Conservation (phyloP, 257 asterid species). For the Penstemon davidsonii region DNA sequence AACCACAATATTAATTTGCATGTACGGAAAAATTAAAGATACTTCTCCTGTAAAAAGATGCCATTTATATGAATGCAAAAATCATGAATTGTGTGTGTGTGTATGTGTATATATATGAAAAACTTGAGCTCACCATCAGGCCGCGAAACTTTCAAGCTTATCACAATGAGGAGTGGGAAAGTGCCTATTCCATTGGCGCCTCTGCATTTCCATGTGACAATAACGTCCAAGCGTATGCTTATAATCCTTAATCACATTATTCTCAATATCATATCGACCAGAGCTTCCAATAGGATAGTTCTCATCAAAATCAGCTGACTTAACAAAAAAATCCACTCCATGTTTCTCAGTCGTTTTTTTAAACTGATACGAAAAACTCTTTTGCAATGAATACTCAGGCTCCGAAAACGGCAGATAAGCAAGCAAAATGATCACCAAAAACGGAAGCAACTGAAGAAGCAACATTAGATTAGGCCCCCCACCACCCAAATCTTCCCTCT, state of each 20-base stretch:
- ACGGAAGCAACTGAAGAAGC: conserved; percentile 78
- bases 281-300: conserved; percentile 63
- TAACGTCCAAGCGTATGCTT: conserved; percentile 81
- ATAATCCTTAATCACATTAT: conserved; percentile 73
- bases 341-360: conserved; percentile 65
- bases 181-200: conserved; percentile 94
- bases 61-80: no score
- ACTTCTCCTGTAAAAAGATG: no score
- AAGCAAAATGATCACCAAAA: conserved; percentile 78
- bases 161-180: conserved; percentile 83
- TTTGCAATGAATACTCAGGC: conserved; percentile 93
- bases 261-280: conserved; percentile 60
- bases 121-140: conserved; percentile 55
- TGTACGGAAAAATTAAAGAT: no score
- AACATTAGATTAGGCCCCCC: conserved; percentile 66
- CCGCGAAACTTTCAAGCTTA: conserved; percentile 61
- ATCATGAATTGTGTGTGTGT: no score
- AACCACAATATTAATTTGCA: no score
- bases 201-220: conserved; percentile 91
- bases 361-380: conserved; percentile 74
- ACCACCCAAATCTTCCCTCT: conserved; percentile 69
- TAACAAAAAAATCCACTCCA: conserved; percentile 78
- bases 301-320: conserved; percentile 66
- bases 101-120: not conserved
- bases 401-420: conserved; percentile 95